phyloP scores from a whole-genome alignment of 176 grass and related monocot genomes.

The Rhynchospora tenuis region DNA sequence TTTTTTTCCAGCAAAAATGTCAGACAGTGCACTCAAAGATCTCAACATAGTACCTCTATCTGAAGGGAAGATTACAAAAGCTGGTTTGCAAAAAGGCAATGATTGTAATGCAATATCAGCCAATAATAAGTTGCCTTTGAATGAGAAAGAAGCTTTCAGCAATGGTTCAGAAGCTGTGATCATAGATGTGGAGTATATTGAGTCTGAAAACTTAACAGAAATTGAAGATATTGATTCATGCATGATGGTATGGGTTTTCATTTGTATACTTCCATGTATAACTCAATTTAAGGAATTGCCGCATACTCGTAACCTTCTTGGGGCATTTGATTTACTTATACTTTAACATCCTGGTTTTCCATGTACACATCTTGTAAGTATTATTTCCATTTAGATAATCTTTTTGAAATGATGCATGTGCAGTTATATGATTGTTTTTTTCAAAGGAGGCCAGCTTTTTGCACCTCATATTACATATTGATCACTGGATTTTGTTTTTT shows the following conservation, averaged over 20 bases:
- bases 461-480: background rate
- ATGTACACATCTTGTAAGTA: background rate
- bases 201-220: constrained; percentile 28
- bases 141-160: constrained; percentile 6
- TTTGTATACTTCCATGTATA: background rate
- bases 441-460: background rate
- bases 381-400: background rate
- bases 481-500: background rate
- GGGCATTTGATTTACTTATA: background rate
- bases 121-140: background rate
- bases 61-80: constrained; percentile 5
- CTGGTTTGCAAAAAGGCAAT: constrained; percentile 6
- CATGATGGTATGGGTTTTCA: constrained; percentile 22
- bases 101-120: background rate
- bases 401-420: background rate
- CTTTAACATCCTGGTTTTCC: background rate
- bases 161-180: constrained; percentile 23
- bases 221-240: constrained; percentile 25
- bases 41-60: background rate
- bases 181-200: constrained; percentile 33
- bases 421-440: background rate
- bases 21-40: constrained; percentile 19
- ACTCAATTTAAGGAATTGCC: background rate
- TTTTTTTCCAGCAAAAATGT: constrained; percentile 13
- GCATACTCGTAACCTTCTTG: background rate